These are phyloP conservation scores for Pleurotus tuber-regium DNA, from an alignment of 768 basidiomycete species.

Conservation along the genomic window DNA sequence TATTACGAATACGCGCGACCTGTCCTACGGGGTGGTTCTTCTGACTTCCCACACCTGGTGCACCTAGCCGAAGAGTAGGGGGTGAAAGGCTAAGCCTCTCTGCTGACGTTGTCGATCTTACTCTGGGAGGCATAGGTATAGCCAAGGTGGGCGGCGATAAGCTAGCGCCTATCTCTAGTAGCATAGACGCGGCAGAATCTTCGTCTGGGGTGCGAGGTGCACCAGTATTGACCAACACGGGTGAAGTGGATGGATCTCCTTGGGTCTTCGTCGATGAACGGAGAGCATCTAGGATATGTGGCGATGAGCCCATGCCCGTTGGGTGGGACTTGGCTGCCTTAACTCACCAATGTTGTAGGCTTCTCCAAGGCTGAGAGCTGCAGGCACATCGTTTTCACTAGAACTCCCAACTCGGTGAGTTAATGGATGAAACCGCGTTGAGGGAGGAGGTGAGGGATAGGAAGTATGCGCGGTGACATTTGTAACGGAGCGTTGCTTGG, in stretches of 20 bases:
- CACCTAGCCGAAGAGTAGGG: not conserved
- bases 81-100: constrained; percentile 8
- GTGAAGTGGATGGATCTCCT: constrained; percentile 24
- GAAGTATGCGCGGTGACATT: constrained; percentile 8
- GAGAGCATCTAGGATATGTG: constrained; percentile 7
- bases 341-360: constrained; percentile 14
- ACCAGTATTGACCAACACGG: constrained; percentile 10
- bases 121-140: not conserved
- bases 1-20: no score
- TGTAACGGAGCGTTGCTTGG: not conserved
- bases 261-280: constrained; percentile 16
- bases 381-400: constrained; percentile 29
- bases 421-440: constrained; percentile 46
- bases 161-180: constrained; percentile 60
- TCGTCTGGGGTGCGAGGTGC: constrained; percentile 55
- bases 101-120: constrained; percentile 3
- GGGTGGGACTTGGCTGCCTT: constrained; percentile 10
- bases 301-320: constrained; percentile 5
- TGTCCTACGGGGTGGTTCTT: not conserved
- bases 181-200: constrained; percentile 64
- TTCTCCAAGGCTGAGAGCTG: constrained; percentile 37
- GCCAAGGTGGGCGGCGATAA: constrained; percentile 25
- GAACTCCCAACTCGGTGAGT: constrained; percentile 18
- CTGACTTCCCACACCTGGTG: not conserved
- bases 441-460: constrained; percentile 57